Evolutionary conservation across 768 basidiomycete genomes (phyloP).

Genomic region (Termitomyces sp.): DNA sequence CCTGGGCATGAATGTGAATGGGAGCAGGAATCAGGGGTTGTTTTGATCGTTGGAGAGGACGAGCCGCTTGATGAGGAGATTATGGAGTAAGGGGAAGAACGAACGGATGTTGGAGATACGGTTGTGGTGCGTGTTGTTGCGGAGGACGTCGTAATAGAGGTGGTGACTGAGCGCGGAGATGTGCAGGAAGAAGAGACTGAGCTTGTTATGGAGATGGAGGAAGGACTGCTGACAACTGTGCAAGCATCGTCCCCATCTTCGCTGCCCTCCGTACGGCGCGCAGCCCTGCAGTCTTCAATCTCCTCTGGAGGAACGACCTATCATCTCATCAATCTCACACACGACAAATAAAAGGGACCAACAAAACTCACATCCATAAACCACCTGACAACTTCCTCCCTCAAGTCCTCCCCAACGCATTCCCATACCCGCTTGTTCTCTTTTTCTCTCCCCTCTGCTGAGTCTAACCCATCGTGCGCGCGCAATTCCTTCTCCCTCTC

Average conservation of each 20-base stretch:
- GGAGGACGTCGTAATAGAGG: background rate
- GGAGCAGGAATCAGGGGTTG: constrained; percentile 6
- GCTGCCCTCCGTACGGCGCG: too few species aligned
- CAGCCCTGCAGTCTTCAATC: background rate
- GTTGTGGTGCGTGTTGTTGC: background rate
- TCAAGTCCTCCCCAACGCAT: background rate
- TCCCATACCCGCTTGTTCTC: background rate
- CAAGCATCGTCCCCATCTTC: background rate
- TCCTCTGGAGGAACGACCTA: background rate
- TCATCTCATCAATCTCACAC: too few species aligned
- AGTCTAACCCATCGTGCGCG: background rate
- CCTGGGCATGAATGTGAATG: background rate
- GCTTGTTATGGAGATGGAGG: background rate
- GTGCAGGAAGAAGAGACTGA: background rate
- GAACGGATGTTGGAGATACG: background rate
- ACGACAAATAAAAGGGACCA: background rate
- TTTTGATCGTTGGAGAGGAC: constrained; percentile 6
- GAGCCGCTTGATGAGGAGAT: background rate
- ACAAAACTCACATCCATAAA: background rate
- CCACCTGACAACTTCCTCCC: background rate
- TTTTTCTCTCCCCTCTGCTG: background rate
- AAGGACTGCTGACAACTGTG: background rate
- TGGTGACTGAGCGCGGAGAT: background rate
- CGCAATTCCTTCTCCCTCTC: constrained; percentile 1
- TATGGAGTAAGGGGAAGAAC: background rate